These are phyloP conservation scores for Talaromyces liani DNA, from an alignment of 495 filamentous ascomycete genomes.

Conservation along the genomic window DNA sequence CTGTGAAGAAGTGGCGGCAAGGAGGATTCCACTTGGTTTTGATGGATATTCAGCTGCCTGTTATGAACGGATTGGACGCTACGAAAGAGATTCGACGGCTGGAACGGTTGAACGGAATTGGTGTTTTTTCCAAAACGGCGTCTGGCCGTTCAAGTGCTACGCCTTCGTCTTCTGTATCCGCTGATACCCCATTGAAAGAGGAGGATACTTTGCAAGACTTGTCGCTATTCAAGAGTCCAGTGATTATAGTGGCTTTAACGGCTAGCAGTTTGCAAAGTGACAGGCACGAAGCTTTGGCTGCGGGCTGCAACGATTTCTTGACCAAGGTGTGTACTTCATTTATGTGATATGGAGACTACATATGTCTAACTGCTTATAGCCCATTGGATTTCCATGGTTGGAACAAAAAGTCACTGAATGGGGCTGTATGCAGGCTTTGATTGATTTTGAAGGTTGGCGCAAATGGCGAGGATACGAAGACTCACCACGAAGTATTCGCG, in stretches of 20 bases:
- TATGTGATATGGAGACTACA: slow-evolving; percentile 4
- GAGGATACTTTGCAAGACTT: slow-evolving; percentile 60
- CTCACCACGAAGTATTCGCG: slow-evolving; percentile 14
- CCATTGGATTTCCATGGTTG: slow-evolving; percentile 96
- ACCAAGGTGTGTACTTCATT: slow-evolving; percentile 67
- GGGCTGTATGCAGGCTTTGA: slow-evolving; percentile 98
- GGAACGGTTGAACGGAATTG: slow-evolving; percentile 83
- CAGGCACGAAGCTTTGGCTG: slow-evolving; percentile 87
- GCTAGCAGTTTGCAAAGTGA: slow-evolving; percentile 90
- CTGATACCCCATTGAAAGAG: slow-evolving; percentile 24
- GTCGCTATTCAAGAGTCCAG: slow-evolving; percentile 83
- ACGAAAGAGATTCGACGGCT: slow-evolving; percentile 91
- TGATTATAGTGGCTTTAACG: slow-evolving; percentile 96
- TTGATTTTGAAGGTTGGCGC: slow-evolving; percentile 97
- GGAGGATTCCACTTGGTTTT: slow-evolving; percentile 96
- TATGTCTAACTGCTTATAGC: slow-evolving; percentile 41
- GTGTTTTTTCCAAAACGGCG: slow-evolving; percentile 62
- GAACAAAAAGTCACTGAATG: slow-evolving; percentile 97
- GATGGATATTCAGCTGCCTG: slow-evolving; percentile 97
- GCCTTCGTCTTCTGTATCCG: slow-evolving; percentile 15
- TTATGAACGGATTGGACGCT: slow-evolving; percentile 96
- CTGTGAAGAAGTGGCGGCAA: slow-evolving; percentile 83
- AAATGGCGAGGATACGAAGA: slow-evolving; percentile 83
- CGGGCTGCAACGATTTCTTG: slow-evolving; percentile 96
- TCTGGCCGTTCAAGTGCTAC: slow-evolving; percentile 32